Evolutionary conservation across 2,329 filamentous ascomycete genomes (phyloP), one percentile per base, ranked within the genome.

Genomic region (Curvularia sp.): DNA sequence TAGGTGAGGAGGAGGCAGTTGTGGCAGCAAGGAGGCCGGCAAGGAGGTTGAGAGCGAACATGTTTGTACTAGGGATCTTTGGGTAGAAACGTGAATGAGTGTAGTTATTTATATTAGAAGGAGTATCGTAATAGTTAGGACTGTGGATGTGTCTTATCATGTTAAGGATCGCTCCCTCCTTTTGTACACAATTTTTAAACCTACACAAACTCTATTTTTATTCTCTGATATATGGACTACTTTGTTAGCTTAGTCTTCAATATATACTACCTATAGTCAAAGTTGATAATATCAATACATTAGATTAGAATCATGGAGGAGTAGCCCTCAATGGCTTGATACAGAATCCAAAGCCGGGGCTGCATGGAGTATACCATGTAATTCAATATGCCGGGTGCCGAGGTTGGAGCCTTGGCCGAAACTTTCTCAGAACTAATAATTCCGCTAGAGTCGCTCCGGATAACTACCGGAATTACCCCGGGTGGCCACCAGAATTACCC

Each of bases 361-460:
- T 35, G 30, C 30, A 35, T 49, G 5, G 46, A 3, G 30, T 35
- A 49, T 24, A 35, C 44, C 12, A 30, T 28, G 42, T 30, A 18
- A 22, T 33, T 2, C 10, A 15, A 48, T 35, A 48, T n/a, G n/a
- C 46, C 30, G 30, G 30, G 18, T 49, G n/a, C 46, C 18, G 15
- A 24, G 18, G n/a, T 49, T 24, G 46, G 30, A 24, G 46, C 30
- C 46, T 49, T 49, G n/a, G 46, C 46, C 46, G 46, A 18, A 35
- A 35, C 30, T n/a, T 24, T 9, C 46, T 33, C 18, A 35, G 13
- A 33, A 33, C 44, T 48, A 33, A 48, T 22, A 15, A 48, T 26
- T 47, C 15, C 15, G 5, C 28, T 9, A 49, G 47, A 26, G 20
- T 18, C 2, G 47, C 18, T 9, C 47, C 18, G 30, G 10, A 49